Conservation (phyloP, 345 rosid genomes). For the Ailanthus altissimus region DNA sequence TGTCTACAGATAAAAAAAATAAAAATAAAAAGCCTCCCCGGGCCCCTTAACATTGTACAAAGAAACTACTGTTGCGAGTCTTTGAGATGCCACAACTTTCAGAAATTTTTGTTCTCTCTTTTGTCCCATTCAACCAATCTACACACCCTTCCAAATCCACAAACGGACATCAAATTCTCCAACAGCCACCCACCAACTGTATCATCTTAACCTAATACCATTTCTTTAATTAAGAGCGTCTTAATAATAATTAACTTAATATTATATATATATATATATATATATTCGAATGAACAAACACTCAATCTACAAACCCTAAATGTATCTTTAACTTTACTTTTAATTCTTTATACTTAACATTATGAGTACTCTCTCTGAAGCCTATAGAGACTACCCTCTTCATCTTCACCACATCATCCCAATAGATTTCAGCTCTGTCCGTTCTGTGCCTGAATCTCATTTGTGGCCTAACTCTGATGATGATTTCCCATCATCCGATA, state of each 20-base stretch:
- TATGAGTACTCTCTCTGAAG: conserved; percentile 45
- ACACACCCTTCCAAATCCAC: conserved; percentile 36
- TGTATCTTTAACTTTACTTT: background rate
- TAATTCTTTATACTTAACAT: background rate
- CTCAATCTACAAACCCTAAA: background rate
- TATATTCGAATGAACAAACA: background rate
- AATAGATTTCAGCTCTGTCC: conserved; percentile 50
- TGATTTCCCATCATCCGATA: conserved; percentile 15
- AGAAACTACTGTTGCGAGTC: conserved; percentile 19
- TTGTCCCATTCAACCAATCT: conserved; percentile 22
- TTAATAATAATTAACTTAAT: too few relatives aligned
- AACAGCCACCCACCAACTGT: conserved; percentile 22
- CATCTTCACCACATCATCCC: conserved; percentile 52
- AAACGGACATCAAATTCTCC: conserved; percentile 31
- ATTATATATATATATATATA: background rate
- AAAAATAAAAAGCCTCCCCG: background rate
- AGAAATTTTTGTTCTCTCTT: conserved; percentile 27
- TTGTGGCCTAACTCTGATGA: conserved; percentile 44
- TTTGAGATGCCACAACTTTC: conserved; percentile 35
- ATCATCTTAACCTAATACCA: conserved; percentile 15
- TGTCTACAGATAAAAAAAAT: conserved; percentile 13
- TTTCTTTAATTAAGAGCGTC: background rate
- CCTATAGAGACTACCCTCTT: conserved; percentile 50
- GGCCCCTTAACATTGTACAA: background rate
- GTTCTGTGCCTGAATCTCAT: conserved; percentile 58